Base-by-base conservation (phyloP, 441 rosid genomes). In the Geranium incanum region DNA sequence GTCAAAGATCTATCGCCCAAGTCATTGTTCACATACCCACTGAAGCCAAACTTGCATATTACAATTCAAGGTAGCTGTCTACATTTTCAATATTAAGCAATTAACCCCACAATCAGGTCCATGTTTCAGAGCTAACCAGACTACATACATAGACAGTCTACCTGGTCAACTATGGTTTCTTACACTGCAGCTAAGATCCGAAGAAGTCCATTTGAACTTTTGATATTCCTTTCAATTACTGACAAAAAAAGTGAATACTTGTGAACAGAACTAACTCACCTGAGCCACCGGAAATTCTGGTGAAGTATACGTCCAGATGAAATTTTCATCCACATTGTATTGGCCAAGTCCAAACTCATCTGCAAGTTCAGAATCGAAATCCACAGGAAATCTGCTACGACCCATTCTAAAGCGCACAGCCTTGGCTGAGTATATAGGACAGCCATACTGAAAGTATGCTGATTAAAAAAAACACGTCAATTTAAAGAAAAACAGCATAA, bases 201-300 rank as follows among this genome's bases (percentile, higher is more conserved):
- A 28, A 28, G 33, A 28, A 28, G 33, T 28, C 33, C 33, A 28
- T 28, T 28, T 28, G 33, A 28, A 28, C 33, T 28, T 2, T 28
- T 28, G 33, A 28, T 28, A 28, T 28, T 28, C 33, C 33, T 28
- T 28, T 28, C 33, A 28, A 2, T 28, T 28, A 28, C 33, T 28
- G 33, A 28, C 33, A 1, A 63, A 23, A 63, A 63, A n/a, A 21
- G n/a, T 21, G 36, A 71, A 23, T 6, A n/a, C 48, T 23, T 71
- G 43, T 5, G 2, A 64, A 12, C 2, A 57, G 11, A 9, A 39
- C 8, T 39, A 39, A 39, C 43, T 39, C 43, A 76, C 81, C 80
- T 76, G 78, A 71, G 60, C 74, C 81, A 81, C 74, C 18, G 80
- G 77, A 74, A 78, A 81, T 59, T 78, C 79, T 33, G 81, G 84